Conservation (phyloP, 768 basidiomycete species). For the Boletus subparvulus region DNA sequence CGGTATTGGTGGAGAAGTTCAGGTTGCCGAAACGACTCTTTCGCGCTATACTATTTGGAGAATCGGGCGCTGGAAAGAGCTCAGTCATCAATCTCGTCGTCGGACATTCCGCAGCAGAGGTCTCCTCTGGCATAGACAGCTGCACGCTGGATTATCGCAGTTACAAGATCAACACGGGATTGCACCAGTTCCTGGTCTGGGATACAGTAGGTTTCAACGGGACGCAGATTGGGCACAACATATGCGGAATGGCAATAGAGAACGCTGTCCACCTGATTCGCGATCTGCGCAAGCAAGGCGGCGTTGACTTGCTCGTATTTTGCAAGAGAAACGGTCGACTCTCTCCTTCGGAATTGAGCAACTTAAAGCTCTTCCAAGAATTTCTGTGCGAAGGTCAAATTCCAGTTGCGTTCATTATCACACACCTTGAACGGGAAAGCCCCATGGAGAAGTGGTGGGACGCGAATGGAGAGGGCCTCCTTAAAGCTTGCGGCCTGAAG, state of each 20-base stretch:
- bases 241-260: constrained; percentile 18
- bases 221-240: constrained; percentile 1
- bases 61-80: constrained; percentile 41
- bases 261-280: constrained; percentile 31
- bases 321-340: constrained; percentile 35
- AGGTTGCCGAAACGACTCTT: constrained; percentile 12
- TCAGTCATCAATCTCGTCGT: constrained; percentile 41
- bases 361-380: constrained; percentile 37
- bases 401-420: constrained; percentile 40
- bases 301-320: constrained; percentile 41
- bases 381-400: constrained; percentile 39
- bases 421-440: constrained; percentile 34
- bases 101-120: constrained; percentile 19
- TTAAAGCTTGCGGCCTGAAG: constrained; percentile 8
- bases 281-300: constrained; percentile 26
- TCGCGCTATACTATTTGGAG: constrained; percentile 41
- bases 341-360: constrained; percentile 25
- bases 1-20: constrained; percentile 12
- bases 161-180: constrained; percentile 25
- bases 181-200: constrained; percentile 27
- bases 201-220: constrained; percentile 36
- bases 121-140: constrained; percentile 27
- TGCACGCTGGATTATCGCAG: constrained; percentile 34
- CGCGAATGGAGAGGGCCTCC: constrained; percentile 16
- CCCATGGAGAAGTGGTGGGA: constrained; percentile 36